phyloP scores from a whole-genome alignment of 2,329 filamentous ascomycete genomes.

The Colletotrichum sp. region DNA sequence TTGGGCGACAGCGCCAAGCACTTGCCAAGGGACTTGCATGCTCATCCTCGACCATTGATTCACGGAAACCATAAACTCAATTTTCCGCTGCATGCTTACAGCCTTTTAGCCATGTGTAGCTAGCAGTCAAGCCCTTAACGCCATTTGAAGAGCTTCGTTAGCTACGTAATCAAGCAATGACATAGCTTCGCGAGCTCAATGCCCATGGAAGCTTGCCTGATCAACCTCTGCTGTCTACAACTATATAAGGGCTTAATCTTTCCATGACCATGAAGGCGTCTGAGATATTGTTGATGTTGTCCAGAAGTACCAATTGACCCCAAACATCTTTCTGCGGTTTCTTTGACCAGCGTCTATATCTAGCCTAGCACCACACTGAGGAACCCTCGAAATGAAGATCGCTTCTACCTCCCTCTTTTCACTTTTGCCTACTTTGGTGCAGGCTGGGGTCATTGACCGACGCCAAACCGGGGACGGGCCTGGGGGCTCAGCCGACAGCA shows the following conservation, averaged over 20 bases:
- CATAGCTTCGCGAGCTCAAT: not conserved
- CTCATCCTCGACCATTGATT: conserved; percentile 6
- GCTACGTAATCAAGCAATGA: conserved; percentile 1
- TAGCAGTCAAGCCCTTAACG: not conserved
- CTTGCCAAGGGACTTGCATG: conserved; percentile 7
- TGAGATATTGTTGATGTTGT: not conserved
- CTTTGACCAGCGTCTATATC: not conserved
- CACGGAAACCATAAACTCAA: not conserved
- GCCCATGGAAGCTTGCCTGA: too few relatives aligned
- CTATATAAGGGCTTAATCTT: not conserved
- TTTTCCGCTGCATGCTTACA: conserved; percentile 11
- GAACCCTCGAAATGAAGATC: conserved; percentile 25
- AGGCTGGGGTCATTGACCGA: conserved; percentile 23
- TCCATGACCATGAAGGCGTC: not conserved
- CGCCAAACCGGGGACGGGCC: conserved; percentile 28
- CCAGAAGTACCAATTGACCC: not conserved
- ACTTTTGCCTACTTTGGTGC: conserved; percentile 23
- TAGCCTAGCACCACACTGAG: not conserved
- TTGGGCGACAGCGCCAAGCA: not conserved
- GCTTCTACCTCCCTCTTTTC: conserved; percentile 20
- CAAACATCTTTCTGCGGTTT: not conserved
- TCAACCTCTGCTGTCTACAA: not conserved
- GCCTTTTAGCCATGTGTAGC: not conserved
- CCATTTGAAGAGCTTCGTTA: not conserved
- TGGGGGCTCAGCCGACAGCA: conserved; percentile 25